Base-by-base conservation (phyloP, 2,329 filamentous ascomycete species). In the Calonectria honghensis region DNA sequence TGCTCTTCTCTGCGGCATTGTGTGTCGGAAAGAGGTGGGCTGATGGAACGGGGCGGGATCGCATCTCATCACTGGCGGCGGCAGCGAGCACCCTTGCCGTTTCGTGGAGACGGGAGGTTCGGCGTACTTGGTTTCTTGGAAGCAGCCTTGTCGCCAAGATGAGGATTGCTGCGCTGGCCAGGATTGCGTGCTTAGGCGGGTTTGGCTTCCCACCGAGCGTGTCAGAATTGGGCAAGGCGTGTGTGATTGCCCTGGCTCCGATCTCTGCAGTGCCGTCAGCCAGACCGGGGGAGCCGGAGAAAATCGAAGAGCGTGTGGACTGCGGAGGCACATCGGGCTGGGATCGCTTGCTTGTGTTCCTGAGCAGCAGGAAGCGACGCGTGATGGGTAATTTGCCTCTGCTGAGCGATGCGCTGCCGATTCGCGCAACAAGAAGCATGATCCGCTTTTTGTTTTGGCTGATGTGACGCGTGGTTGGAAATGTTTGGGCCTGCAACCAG, bases 211-310 rank as follows among this genome's bases (percentile, higher is more conserved):
- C 48, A 70, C 52, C 32, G 29, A 29, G 67, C 9, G 63, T 52
- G 52, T 59, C 67, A 66, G 68, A 65, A 70, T 48, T 41, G 29
- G 51, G 32, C 39, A 61, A 68, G 66, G 51, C 16, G 41, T 52
- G 51, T 11, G 6, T 1, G 45, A 20, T 29, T 27, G 65, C 63
- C 71, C 67, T 61, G 59, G 41, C 72, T 70, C 67, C 67, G 72
- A 70, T 73, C 72, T 70, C 61, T 66, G 67, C 61, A 39, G 54
- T 32, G 35, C 57, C 65, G 61, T 29, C 27, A 59, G 41, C 31
- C 45, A 70, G 24, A 18, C 37, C 29, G 50, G 68, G 57, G 35
- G 32, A 39, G 24, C 24, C 41, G 59, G 71, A 68, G 39, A 32
- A 68, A 51, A 35, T 24, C n/a, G 16, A 31, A 31, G 29, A 18